Percentiles rank a stretch among this genome's conserved stretches.
Evolutionary conservation across 108 stramenopile genomes (phyloP).

Genomic region (Epipyxis sp.): DNA sequence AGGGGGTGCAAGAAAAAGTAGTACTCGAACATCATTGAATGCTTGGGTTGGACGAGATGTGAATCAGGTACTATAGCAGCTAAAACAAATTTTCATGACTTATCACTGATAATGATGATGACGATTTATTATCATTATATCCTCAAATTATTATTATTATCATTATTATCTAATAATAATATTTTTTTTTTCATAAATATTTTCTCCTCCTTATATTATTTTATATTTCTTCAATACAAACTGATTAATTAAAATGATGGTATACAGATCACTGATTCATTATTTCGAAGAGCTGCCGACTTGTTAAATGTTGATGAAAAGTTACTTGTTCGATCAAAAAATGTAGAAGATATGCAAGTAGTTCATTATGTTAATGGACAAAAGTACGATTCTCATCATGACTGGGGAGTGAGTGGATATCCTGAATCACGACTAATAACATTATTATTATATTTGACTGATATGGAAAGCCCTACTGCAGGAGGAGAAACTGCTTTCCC

Average conservation of each 20-base stretch:
- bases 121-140: too few relatives aligned
- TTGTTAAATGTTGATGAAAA: constrained; percentile 66
- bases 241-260: too few relatives aligned
- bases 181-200: too few relatives aligned
- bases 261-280: constrained; percentile 61
- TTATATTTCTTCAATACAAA: too few relatives aligned
- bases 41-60: too few relatives aligned
- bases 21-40: constrained; percentile 70
- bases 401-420: constrained; percentile 61
- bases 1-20: constrained; percentile 48
- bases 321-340: constrained; percentile 55
- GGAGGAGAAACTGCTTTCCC: constrained; percentile 83
- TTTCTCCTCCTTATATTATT: too few relatives aligned
- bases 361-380: constrained; percentile 69
- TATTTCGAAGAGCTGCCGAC: constrained; percentile 74
- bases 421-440: constrained; percentile 65
- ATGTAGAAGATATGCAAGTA: constrained; percentile 76
- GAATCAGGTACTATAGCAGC: too few relatives aligned
- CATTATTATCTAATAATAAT: too few relatives aligned
- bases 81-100: too few relatives aligned
- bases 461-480: constrained; percentile 35
- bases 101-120: too few relatives aligned
- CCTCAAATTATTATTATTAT: too few relatives aligned
- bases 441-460: constrained; percentile 66
- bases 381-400: constrained; percentile 79